Evolutionary conservation across 768 basidiomycete species (phyloP).

Genomic region (Suillus luteus): DNA sequence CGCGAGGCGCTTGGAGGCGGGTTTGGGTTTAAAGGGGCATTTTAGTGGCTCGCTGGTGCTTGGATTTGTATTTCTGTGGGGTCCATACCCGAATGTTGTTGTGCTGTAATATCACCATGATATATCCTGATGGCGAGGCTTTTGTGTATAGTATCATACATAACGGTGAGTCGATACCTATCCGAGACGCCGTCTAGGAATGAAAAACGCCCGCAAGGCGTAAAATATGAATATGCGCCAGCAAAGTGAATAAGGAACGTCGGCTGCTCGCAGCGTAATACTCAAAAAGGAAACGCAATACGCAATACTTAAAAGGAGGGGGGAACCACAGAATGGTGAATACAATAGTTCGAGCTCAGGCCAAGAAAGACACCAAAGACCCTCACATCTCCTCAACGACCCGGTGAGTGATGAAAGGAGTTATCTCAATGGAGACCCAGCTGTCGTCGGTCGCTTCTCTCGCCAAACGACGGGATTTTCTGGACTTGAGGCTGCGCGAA

Average conservation of each 20-base stretch:
- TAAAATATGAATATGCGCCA: neutral
- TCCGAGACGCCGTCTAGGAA: conserved; percentile 1
- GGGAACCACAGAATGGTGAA: no score
- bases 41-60: neutral
- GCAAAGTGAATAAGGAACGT: neutral
- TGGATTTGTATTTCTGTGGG: neutral
- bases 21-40: neutral
- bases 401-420: conserved; percentile 25
- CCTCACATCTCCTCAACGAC: conserved; percentile 4
- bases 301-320: neutral
- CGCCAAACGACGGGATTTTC: conserved; percentile 20
- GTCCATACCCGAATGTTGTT: conserved; percentile 1
- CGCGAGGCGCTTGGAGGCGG: neutral
- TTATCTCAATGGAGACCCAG: conserved; percentile 35
- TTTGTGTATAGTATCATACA: neutral
- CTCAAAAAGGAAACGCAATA: neutral
- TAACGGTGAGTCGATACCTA: neutral
- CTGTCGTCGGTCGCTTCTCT: conserved; percentile 25
- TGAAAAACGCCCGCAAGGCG: neutral
- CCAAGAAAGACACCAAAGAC: neutral
- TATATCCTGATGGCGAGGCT: neutral
- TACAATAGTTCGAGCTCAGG: neutral
- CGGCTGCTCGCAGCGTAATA: conserved; percentile 2
- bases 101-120: conserved; percentile 6
- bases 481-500: conserved; percentile 22